A percentile compares a stretch with the other conserved stretches of the same genome.
Evolutionary conservation across 2,329 filamentous ascomycete genomes (phyloP).

Genomic region (Gliomastix tumulicola): DNA sequence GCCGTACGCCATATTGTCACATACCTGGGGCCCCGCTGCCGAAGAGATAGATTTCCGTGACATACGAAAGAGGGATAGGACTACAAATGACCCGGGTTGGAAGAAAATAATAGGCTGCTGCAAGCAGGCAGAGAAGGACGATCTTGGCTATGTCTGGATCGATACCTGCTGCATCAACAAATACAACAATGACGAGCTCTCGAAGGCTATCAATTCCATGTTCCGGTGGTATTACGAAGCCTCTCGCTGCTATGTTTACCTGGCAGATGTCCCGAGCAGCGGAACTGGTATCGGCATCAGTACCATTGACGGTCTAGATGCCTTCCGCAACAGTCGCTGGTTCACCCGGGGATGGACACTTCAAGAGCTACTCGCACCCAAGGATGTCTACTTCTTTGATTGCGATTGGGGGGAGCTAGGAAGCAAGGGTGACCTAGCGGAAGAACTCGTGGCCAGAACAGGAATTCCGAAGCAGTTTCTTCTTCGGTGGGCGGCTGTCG

Average conservation of each 20-base stretch:
- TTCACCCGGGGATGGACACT: too few species aligned
- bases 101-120: constrained; percentile 1
- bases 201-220: constrained; percentile 9
- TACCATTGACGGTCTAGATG: too few species aligned
- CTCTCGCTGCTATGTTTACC: constrained; percentile 10
- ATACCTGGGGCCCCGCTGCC: constrained; percentile 17
- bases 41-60: constrained; percentile 16
- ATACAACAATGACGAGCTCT: constrained; percentile 5
- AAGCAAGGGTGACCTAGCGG: background rate
- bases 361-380: constrained; percentile 4
- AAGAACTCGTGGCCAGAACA: constrained; percentile 1
- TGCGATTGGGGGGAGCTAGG: background rate
- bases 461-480: background rate
- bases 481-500: background rate
- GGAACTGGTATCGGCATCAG: too few species aligned
- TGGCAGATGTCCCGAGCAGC: constrained; percentile 3
- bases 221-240: too few species aligned
- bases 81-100: background rate
- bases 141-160: constrained; percentile 5
- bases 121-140: constrained; percentile 1
- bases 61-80: constrained; percentile 8
- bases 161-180: too few species aligned
- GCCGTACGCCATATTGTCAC: constrained; percentile 23
- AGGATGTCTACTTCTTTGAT: constrained; percentile 1
- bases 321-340: background rate